phyloP scores from a whole-genome alignment of 2,329 filamentous ascomycete genomes.

The Blastomyces gilchristii region DNA sequence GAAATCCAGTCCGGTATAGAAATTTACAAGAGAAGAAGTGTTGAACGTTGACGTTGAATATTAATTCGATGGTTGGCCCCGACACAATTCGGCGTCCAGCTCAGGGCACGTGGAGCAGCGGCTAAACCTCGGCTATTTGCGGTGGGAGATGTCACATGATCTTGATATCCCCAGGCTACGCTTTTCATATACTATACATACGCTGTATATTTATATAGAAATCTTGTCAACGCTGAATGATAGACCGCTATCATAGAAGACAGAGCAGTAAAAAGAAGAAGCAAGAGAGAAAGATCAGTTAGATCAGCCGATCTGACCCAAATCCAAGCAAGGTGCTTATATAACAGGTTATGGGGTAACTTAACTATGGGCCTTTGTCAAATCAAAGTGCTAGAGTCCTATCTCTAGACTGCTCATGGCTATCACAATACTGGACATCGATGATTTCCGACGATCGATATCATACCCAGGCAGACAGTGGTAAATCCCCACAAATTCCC shows the following conservation, averaged over 20 bases:
- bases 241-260: background rate
- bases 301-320: background rate
- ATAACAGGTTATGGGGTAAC: too few species aligned
- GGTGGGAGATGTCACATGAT: background rate
- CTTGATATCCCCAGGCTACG: background rate
- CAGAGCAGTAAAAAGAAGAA: background rate
- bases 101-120: background rate
- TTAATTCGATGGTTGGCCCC: background rate
- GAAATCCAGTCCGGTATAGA: background rate
- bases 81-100: background rate
- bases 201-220: too few species aligned
- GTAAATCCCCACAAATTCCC: background rate
- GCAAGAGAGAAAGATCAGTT: background rate
- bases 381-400: too few species aligned
- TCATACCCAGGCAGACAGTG: background rate
- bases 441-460: background rate
- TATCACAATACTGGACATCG: background rate
- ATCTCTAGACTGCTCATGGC: too few species aligned
- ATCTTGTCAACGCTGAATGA: too few species aligned
- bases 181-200: too few species aligned
- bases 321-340: background rate
- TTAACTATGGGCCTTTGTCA: background rate
- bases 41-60: background rate
- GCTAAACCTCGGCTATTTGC: conserved; percentile 5
- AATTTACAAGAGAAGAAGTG: background rate